Conservation (phyloP, 2,329 filamentous ascomycete species). For the Monosporascus sp. region DNA sequence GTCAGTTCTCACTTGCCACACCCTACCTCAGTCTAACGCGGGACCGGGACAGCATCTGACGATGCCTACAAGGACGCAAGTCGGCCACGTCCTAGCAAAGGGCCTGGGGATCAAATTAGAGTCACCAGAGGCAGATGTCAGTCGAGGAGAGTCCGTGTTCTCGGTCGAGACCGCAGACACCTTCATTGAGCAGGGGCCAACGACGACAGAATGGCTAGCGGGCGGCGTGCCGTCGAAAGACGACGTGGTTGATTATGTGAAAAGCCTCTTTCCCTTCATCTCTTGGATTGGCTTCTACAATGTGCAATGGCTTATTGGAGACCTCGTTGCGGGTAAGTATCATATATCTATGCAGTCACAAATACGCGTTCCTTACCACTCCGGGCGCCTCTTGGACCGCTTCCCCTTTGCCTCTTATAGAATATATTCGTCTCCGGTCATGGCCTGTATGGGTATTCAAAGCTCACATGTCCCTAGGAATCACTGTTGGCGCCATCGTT, state of each 20-base stretch:
- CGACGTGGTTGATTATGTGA: constrained; percentile 55
- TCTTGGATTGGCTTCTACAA: constrained; percentile 92
- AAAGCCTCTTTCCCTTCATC: constrained; percentile 77
- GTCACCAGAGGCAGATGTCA: constrained; percentile 63
- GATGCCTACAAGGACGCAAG: constrained; percentile 45
- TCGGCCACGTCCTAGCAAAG: constrained; percentile 72
- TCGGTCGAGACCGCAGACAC: constrained; percentile 67
- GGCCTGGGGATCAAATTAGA: constrained; percentile 76
- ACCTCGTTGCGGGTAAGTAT: constrained; percentile 74
- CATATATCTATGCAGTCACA: background rate
- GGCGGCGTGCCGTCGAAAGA: constrained; percentile 54
- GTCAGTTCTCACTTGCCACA: background rate
- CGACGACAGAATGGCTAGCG: constrained; percentile 63
- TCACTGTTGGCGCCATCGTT: constrained; percentile 60
- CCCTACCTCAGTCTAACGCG: background rate
- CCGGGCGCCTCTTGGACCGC: background rate
- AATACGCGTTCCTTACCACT: background rate
- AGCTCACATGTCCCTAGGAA: constrained; percentile 26
- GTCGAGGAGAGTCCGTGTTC: constrained; percentile 72
- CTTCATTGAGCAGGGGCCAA: constrained; percentile 80
- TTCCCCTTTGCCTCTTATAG: background rate
- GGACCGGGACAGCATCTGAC: constrained; percentile 1
- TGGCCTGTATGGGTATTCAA: constrained; percentile 6
- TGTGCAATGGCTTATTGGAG: constrained; percentile 78
- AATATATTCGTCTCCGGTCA: no score